phyloP scores from a whole-genome alignment of 1,139 yeast genomes.

The Candida sanyaensis region DNA sequence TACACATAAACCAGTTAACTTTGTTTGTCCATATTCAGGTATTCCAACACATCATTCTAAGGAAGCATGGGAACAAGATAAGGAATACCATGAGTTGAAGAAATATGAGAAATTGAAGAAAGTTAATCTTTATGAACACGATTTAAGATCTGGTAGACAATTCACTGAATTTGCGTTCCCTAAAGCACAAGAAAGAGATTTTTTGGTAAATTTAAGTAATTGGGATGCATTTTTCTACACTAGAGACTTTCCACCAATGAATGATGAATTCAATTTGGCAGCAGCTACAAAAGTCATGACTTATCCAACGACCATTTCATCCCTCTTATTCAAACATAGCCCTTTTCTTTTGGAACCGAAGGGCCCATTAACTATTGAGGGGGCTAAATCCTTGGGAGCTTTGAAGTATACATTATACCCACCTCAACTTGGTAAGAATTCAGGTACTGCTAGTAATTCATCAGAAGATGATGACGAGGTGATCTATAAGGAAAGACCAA shows the following conservation, averaged over 20 bases:
- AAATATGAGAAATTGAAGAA: slow-evolving; percentile 75
- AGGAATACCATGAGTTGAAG: slow-evolving; percentile 65
- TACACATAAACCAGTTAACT: slow-evolving; percentile 75
- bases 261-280: slow-evolving; percentile 92
- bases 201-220: slow-evolving; percentile 71
- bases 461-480: slow-evolving; percentile 22
- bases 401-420: slow-evolving; percentile 88
- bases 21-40: slow-evolving; percentile 90
- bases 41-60: slow-evolving; percentile 93
- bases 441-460: slow-evolving; percentile 33
- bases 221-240: slow-evolving; percentile 97
- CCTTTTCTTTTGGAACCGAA: slow-evolving; percentile 81
- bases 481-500: slow-evolving; percentile 78
- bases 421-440: slow-evolving; percentile 30
- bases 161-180: slow-evolving; percentile 97
- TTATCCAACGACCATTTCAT: slow-evolving; percentile 88
- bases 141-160: slow-evolving; percentile 86
- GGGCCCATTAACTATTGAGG: slow-evolving; percentile 90
- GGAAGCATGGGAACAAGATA: slow-evolving; percentile 87
- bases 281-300: slow-evolving; percentile 93
- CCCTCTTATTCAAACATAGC: slow-evolving; percentile 78
- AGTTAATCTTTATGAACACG: slow-evolving; percentile 93
- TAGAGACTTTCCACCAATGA: slow-evolving; percentile 92
- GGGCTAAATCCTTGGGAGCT: slow-evolving; percentile 89
- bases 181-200: slow-evolving; percentile 73